Evolutionary conservation across 2,329 filamentous ascomycete species (phyloP), one percentile per base, ranked within the genome.

Genomic region (Talaromyces sp.): DNA sequence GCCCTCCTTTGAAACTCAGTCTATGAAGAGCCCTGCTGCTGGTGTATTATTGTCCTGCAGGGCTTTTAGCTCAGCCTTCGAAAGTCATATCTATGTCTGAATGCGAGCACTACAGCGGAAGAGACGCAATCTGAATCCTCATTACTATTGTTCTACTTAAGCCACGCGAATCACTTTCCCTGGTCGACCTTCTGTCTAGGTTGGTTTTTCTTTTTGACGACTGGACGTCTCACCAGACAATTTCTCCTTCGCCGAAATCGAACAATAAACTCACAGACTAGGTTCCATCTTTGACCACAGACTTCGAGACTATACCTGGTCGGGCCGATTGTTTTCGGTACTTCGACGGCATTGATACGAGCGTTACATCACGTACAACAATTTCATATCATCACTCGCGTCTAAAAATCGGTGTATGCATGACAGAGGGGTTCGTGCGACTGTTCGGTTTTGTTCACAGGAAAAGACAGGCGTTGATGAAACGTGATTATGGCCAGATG

Each of bases 361-460:
- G 40, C 42, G 18, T 60, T 12, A 58, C 56, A 44, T 39, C 46
- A 33, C 56, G 56, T 40, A 44, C 56, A 5, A 46, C 56, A 12
- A 44, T 58, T 16, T 58, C 28, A 58, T 12, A 25, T 58, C 56
- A 44, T 59, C 57, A 35, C 57, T 59, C 40, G 57, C 57, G 21
- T 59, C 57, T 35, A 58, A 8, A 33, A 23, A 58, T 31, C 37
- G 56, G 21, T 58, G 56, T 40, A 58, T 58, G 56, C 56, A 21
- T 58, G 56, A 21, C 46, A 58, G 31, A 46, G 46, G 39, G 40
- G 39, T 23, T 28, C 57, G 31, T 48, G 57, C 21, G 57, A 40
- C 33, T 42, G 40, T 35, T 59, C 57, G 25, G 48, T 48, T 16
- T 59, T 28, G 31, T 35, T 59, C 33, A 40, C 57, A 4, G 57